Percentiles rank a stretch among this genome's conserved stretches.
Conservation (phyloP, 2,329 filamentous ascomycete species). For the Colletotrichum sp. region DNA sequence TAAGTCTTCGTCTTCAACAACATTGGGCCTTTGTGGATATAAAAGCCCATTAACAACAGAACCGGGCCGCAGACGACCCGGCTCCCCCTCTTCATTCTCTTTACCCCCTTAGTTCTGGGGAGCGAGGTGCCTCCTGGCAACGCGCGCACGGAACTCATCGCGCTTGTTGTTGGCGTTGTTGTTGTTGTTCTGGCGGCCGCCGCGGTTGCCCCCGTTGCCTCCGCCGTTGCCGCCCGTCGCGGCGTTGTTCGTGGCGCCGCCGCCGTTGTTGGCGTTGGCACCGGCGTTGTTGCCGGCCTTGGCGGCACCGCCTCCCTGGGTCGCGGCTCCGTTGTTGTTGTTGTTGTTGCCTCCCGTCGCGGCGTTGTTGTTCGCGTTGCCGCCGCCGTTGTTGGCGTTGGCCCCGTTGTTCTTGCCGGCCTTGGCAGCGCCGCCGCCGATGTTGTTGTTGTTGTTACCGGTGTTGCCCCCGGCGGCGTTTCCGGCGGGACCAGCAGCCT, state of each 20-base stretch:
- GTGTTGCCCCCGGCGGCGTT: not conserved
- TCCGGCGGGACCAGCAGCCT: constrained; percentile 32
- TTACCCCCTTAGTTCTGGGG: not conserved
- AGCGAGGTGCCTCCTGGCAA: not conserved
- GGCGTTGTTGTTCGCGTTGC: not conserved
- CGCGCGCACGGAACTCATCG: not conserved
- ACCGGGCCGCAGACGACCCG: not conserved
- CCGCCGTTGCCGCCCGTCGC: not conserved
- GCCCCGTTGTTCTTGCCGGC: not conserved
- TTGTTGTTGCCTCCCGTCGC: not conserved
- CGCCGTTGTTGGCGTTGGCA: not conserved
- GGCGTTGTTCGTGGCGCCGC: not conserved
- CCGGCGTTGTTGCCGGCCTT: constrained; percentile 2
- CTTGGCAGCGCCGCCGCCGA: not conserved
- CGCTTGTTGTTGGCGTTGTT: constrained; percentile 5
- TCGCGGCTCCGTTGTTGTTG: not conserved
- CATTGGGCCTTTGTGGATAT: not conserved
- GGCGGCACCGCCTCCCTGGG: constrained; percentile 8
- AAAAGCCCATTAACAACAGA: not conserved
- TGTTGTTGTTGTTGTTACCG: constrained; percentile 1
- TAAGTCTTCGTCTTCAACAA: not conserved
- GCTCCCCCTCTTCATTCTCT: not conserved
- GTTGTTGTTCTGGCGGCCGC: not conserved
- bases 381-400: not conserved
- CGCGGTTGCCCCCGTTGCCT: not conserved